Evolutionary conservation across 2,329 filamentous ascomycete genomes (phyloP), one percentile per base, ranked within the genome.

Genomic region (Penicillium sp.): DNA sequence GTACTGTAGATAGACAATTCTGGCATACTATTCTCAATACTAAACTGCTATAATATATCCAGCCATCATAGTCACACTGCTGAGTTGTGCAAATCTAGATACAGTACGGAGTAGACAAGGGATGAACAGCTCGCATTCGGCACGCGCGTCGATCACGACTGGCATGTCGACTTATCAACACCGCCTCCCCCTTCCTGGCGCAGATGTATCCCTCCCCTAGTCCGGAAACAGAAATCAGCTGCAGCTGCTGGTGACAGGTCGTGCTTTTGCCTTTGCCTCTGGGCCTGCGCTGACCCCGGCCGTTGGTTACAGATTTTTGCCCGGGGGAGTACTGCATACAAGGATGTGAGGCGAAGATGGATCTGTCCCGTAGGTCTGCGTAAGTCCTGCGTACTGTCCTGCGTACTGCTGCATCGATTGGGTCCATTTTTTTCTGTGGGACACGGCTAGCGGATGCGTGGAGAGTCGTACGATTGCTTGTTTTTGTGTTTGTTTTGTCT

Each of bases 101-200:
- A n/a, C n/a, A n/a, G n/a, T n/a, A n/a, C n/a, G n/a, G n/a, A n/a
- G n/a, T n/a, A n/a, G 14, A 24, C 37, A 42, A 37, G 37, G 37
- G 37, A 42, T 42, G 21, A 28, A 28, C 50, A 53, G 56, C 50
- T 59, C 54, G 34, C 59, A 56, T 54, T 60, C 52, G 57, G 57
- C 51, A 60, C 52, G 54, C 51, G 50, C 51, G 60, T 62, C 61
- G 61, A 63, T 63, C 59, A 55, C 46, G 54, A 23, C 28, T 55
- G 58, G 56, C 48, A 62, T 61, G 53, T 42, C 18, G 23, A 28
- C 16, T n/a, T 44, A 55, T 48, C 26, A 61, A 67, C 56, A 57
- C 37, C 55, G 58, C 58, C 59, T 55, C 69, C 59, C 60, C 59
- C 52, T 63, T 55, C 56, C 42, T 40, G 37, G 34, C 18, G 34